These are phyloP conservation scores for Trichoderma sp. DNA, from an alignment of 2,329 filamentous ascomycete species.

Conservation along the genomic window DNA sequence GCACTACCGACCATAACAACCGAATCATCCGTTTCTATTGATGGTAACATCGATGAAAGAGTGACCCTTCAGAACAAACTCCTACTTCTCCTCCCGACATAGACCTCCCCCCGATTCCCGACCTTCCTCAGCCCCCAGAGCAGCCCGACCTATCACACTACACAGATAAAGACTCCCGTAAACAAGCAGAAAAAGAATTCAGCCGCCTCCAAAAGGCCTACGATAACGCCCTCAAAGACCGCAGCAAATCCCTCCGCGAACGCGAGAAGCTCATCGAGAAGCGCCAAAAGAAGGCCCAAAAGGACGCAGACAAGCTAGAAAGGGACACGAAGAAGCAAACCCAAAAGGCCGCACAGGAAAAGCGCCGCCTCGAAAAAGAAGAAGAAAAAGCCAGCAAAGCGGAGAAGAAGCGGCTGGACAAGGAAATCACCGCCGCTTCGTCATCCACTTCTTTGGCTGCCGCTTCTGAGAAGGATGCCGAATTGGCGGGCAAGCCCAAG, in stretches of 20 bases:
- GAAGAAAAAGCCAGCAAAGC: conserved; percentile 38
- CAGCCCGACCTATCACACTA: conserved; percentile 55
- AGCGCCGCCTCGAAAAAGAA: conserved; percentile 30
- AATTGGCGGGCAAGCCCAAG: conserved; percentile 30
- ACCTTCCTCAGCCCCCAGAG: conserved; percentile 45
- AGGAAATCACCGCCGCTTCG: conserved; percentile 27
- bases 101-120: conserved; percentile 43
- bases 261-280: conserved; percentile 59
- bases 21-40: background rate
- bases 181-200: conserved; percentile 66
- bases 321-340: conserved; percentile 31
- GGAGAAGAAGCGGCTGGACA: conserved; percentile 33
- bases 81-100: conserved; percentile 13
- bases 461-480: conserved; percentile 19
- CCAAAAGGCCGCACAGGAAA: conserved; percentile 26
- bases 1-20: background rate
- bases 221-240: conserved; percentile 63
- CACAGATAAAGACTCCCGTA: conserved; percentile 62
- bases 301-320: conserved; percentile 41
- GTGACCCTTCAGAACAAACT: background rate
- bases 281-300: conserved; percentile 44
- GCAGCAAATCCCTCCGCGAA: conserved; percentile 61
- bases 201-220: conserved; percentile 61
- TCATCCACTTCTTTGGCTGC: background rate
- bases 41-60: background rate